Evolutionary conservation across 495 filamentous ascomycete genomes (phyloP).

Genomic region (Podospora pseudoanserina): DNA sequence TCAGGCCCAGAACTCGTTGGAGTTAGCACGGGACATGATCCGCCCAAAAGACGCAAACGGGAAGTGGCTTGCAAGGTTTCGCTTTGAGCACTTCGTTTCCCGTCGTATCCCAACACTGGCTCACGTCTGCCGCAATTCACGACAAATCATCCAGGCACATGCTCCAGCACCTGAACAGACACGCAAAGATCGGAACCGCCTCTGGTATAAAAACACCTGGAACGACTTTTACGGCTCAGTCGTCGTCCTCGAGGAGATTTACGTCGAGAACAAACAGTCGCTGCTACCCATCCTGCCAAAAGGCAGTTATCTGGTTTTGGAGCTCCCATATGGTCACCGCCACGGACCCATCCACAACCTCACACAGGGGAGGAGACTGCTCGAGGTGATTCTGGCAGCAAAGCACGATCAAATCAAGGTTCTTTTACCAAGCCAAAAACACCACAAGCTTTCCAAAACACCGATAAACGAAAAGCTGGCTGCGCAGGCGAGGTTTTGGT

Average conservation of each 20-base stretch:
- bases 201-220: not conserved
- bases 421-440: not conserved
- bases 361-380: not conserved
- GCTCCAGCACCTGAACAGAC: not conserved
- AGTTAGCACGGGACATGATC: not conserved
- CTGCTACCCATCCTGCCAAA: not conserved
- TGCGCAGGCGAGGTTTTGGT: not conserved
- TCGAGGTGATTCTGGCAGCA: not conserved
- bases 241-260: not conserved
- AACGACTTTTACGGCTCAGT: not conserved
- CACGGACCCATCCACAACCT: not conserved
- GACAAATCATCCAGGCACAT: not conserved
- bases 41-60: not conserved
- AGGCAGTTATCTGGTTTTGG: not conserved
- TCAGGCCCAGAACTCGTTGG: not conserved
- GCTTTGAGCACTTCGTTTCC: not conserved
- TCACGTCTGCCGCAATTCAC: not conserved
- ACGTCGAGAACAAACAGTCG: not conserved
- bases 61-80: not conserved
- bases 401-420: not conserved
- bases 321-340: not conserved
- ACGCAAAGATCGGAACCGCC: not conserved
- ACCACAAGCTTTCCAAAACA: not conserved
- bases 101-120: not conserved
- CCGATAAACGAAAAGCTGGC: not conserved